Base-by-base conservation (phyloP, 2,329 filamentous ascomycete genomes). In the Periconia macrospinosa region DNA sequence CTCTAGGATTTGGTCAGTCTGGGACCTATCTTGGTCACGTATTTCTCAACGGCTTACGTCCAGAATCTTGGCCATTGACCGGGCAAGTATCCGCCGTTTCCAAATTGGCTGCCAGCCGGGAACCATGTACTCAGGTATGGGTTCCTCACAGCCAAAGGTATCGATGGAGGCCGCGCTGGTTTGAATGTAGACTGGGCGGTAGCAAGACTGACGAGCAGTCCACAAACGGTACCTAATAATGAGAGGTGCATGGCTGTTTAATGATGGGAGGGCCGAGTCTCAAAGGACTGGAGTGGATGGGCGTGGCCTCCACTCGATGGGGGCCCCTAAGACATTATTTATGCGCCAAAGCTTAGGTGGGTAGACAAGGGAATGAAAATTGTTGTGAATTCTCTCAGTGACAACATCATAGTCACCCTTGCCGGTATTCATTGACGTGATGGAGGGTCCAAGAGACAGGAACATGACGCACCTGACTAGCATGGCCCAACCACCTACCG, bases 61-160 rank as follows among this genome's bases (percentile, higher is more conserved):
- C 86, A 91, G 61, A 89, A 89, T 1, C 76, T 78, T 1, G 87
- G 83, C 87, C 87, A 92, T 65, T 85, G 73, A 2, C 88, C 87
- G 0, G 88, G 82, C 30, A 92, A 78, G 54, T 87, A 83, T 1
- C 86, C 87, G 33, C 86, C 85, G 65, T 87, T 84, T 10, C 83
- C 82, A 19, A 81, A 83, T 67, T 85, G 79, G 27, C 77, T 82
- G 1, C 86, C 86, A 10, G 81, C 85, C 53, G 82, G 75, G 41
- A 88, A 78, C 87, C 88, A 91, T 14, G 85, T 83, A 67, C 84
- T 91, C 15, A 92, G 74, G 61, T 92, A 93, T 0, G 90, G 90
- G 10, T 86, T 88, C 57, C 84, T 86, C 43, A 92, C 89, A 42
- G 88, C 88, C 33, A 93, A 73, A 13, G 90, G 89, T 27, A 89